Evolutionary conservation across 1,284 basidiomycete genomes (phyloP).

Genomic region (Austroboletus niveus): DNA sequence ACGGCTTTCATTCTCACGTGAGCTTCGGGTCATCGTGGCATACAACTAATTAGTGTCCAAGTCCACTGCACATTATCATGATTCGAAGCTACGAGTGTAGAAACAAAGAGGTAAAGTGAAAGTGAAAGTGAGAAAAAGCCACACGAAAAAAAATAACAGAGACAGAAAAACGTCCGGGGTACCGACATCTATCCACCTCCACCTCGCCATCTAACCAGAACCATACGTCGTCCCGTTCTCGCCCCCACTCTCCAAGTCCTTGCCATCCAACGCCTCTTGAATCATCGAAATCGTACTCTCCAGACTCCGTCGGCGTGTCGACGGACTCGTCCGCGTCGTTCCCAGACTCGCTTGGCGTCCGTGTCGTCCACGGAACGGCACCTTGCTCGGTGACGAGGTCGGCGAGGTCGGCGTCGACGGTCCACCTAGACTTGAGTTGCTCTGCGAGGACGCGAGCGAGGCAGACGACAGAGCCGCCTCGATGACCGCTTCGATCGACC

Average conservation of each 20-base stretch:
- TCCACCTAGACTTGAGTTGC: constrained; percentile 17
- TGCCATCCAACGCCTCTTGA: constrained; percentile 81
- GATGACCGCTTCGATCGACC: constrained; percentile 36
- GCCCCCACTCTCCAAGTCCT: constrained; percentile 32
- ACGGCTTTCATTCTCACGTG: too few relatives aligned
- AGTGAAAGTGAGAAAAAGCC: neutral
- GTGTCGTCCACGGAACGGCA: constrained; percentile 75
- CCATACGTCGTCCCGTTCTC: neutral
- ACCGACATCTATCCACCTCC: neutral
- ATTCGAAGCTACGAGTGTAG: too few relatives aligned
- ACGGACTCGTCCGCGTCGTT: constrained; percentile 95
- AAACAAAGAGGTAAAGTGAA: too few relatives aligned
- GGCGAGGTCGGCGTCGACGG: constrained; percentile 34
- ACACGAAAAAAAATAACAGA: neutral
- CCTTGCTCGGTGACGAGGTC: constrained; percentile 34
- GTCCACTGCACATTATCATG: too few relatives aligned
- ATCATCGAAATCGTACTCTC: constrained; percentile 97
- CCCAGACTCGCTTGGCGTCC: constrained; percentile 87
- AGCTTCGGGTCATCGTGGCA: too few relatives aligned
- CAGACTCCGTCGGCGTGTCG: constrained; percentile 86
- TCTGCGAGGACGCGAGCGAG: constrained; percentile 32
- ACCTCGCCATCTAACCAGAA: neutral
- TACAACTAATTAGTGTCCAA: too few relatives aligned
- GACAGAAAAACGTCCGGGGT: neutral
- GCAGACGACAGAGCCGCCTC: constrained; percentile 46